Conservation (phyloP, 805 yeast genomes). For the Candida wancherniae region DNA sequence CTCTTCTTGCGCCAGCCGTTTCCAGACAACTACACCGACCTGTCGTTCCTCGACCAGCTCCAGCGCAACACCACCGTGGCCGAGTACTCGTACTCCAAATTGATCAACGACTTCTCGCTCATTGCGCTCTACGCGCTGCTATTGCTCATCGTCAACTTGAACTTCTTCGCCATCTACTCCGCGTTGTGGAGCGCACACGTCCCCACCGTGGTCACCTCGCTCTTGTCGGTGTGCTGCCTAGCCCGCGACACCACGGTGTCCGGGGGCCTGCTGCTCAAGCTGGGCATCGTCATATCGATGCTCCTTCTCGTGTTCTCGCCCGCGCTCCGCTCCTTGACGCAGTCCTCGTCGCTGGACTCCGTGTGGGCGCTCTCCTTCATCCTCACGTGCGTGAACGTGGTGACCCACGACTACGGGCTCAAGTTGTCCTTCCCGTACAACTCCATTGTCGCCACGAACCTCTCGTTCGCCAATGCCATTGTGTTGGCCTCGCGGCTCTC, state of each 20-base stretch:
- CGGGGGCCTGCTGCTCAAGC: conserved; percentile 19
- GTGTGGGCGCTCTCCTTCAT: conserved; percentile 90
- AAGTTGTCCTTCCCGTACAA: conserved; percentile 34
- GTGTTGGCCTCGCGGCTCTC: conserved; percentile 84
- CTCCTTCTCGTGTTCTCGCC: conserved; percentile 80
- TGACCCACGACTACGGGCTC: conserved; percentile 64
- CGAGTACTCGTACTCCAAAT: conserved; percentile 55
- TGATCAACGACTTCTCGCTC: conserved; percentile 68
- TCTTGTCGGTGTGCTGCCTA: conserved; percentile 4
- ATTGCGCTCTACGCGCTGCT: conserved; percentile 63
- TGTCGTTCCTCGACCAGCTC: conserved; percentile 73
- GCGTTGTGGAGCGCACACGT: conserved; percentile 45
- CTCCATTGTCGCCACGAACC: conserved; percentile 71
- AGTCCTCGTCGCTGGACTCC: conserved; percentile 87
- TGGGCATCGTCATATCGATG: conserved; percentile 63
- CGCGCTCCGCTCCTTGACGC: conserved; percentile 79
- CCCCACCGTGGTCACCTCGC: conserved; percentile 33
- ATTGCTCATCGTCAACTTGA: conserved; percentile 57
- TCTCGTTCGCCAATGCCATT: conserved; percentile 79
- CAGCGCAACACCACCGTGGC: conserved; percentile 72
- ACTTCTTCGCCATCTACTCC: conserved; percentile 60
- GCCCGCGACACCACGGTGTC: conserved; percentile 4
- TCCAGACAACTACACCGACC: conserved; percentile 89
- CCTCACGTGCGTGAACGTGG: conserved; percentile 63
- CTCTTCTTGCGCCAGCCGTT: conserved; percentile 81